Base-by-base conservation (phyloP, 2,329 filamentous ascomycete species). In the Cladosporium phlei region DNA sequence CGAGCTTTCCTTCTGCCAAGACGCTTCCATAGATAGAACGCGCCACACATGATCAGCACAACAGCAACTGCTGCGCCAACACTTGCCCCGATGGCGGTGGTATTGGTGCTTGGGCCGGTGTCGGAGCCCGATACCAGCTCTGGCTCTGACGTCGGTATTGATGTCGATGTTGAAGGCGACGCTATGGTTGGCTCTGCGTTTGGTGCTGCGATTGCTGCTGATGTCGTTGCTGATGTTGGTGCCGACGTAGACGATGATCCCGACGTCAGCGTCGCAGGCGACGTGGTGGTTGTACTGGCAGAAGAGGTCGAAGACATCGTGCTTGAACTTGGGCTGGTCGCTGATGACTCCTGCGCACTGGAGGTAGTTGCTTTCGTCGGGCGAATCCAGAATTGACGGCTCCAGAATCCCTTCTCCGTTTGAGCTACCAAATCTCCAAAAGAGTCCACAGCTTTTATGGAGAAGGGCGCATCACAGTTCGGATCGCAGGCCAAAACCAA, bases 151-250 rank as follows among this genome's bases (percentile, higher is more conserved):
- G 29, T 32, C 6, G 14, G 29, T 8, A 32, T 32, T 17, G 29
- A 9, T 16, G 39, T 42, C 33, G 40, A 22, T n/a, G n/a, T n/a
- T 10, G 11, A 9, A 9, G 29, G 14, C 6, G 14, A 16, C 5
- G 17, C 17, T 17, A 16, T 4, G 16, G 39, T 42, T 38, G 40
- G 20, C 20, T 46, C 40, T 37, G 27, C 19, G n/a, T 3, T 42
- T 21, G 40, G 24, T 20, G 40, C 33, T 33, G 32, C 22, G 22
- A 35, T 38, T 43, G 29, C 29, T 32, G 17, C 37, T 30, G 48
- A 37, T 47, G 32, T 46, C 49, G 51, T 7, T 17, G 29, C 14
- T 1, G 29, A 32, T 1, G 14, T 32, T 17, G 14, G 14, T 32
- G 29, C 29, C 8, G 29, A 32, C 5, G 28, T 30, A 8, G 28